Evolutionary conservation across 1,284 basidiomycete species (phyloP), one percentile per base, ranked within the genome.

Genomic region (Phenoliferia sp.): DNA sequence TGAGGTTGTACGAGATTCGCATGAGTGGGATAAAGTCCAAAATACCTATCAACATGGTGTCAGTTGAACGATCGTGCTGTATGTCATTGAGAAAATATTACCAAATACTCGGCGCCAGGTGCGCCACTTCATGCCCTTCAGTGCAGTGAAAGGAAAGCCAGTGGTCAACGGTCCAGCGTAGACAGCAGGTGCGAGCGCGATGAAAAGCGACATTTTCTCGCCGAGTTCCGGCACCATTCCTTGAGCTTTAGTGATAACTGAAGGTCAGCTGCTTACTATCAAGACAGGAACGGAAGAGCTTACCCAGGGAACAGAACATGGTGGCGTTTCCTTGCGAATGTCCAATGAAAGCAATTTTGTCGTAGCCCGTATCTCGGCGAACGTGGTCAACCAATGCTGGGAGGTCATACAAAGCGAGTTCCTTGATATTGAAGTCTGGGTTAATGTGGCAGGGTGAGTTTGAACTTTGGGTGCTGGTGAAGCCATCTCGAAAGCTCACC

Each of bases 21-120:
- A 87, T 86, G 52, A 86, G 76, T 0, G 85, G 85, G 63, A 86
- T 85, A 70, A 86, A 87, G 75, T 87, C 85, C 67, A 86, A 78
- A 1, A 85, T 83, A 16, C 83, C 77, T 78, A 63, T 19, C n/a
- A n/a, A n/a, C n/a, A 10, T 26, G n/a, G 28, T 10, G 35, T 3
- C 22, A 15, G 3, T 12, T 31, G 22, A 35, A 33, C n/a, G 6
- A 17, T 9, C 9, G 9, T 31, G 29, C 22, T n/a, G 26, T 48
- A 39, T 39, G 31, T 6, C 3, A 52, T 39, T 6, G 17, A 33
- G 39, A 29, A 28, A 35, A 17, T 70, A 71, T 57, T 63, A 72
- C 82, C 85, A 74, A 87, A 87, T 66, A 85, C 76, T 33, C 82
- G 75, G 65, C 82, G 81, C 85, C 85, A 87, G 12, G 79, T 79